Base-by-base conservation (phyloP, 2,329 filamentous ascomycete species). In the Colletotrichum melonis region DNA sequence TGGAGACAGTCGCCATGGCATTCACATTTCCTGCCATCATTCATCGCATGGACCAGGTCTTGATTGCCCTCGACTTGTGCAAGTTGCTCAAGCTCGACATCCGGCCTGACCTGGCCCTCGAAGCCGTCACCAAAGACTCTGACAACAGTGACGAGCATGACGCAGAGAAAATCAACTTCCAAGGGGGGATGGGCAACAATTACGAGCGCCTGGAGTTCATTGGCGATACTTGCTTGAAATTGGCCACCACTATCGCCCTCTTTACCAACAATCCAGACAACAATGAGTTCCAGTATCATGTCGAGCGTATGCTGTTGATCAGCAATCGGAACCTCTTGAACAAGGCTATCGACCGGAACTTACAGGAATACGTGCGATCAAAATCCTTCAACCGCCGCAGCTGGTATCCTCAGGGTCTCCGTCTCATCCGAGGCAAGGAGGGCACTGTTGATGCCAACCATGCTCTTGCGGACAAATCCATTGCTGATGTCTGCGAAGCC, bases 131-230 rank as follows among this genome's bases (percentile, higher is more conserved):
- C 0, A 98, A 99, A 79, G 94, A 98, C 78, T 95, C 93, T 0
- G 94, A 97, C 76, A 95, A 95, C 75, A 92, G 91, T 0, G 93
- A 93, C 8, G 94, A 97, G 49, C 89, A 94, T 73, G 87, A 86
- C 0, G 85, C 88, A 42, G 88, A 92, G 69, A 90, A 93, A 52
- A 83, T 94, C 65, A 94, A 95, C 76, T 91, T 95, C 59, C 93
- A 95, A 77, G 86, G 89, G 60, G 95, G 95, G 3, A 98, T 98
- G 95, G 95, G 95, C 1, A 92, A 92, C 52, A 98, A 98, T 77
- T 99, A 99, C 78, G 97, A 99, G 81, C 90, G 97, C 14, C 88
- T 98, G 0, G 97, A 99, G 78, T 97, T 98, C 73, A 87, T 98
- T 2, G 97, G 97, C 0, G 97, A 99, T 80, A 94, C 93, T 42